Base-by-base conservation (phyloP, 805 yeast genomes). In the Sugiyamaella lignohabitans region DNA sequence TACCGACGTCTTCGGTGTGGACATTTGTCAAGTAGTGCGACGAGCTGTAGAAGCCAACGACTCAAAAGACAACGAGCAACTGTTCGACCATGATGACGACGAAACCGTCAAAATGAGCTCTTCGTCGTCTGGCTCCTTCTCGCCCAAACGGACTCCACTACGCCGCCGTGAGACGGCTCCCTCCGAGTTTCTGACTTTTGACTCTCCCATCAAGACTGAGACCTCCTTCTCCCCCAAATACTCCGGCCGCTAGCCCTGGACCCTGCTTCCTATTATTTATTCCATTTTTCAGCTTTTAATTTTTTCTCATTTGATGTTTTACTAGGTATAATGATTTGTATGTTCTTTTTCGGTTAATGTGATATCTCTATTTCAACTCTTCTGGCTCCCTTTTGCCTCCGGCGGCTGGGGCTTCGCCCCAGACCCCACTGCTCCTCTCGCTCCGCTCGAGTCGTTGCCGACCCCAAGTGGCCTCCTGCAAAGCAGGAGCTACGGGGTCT, bases 1-100 rank as follows among this genome's bases (percentile, higher is more conserved):
- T 11, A 67, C 72, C 41, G 79, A 78, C 57, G 70, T 76, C 35
- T 77, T 76, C 60, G 82, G 82, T 6, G 79, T 78, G 41, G 82
- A 78, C 57, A 66, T 77, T 29, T 72, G 75, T 52, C 68, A 75
- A 36, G 75, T 73, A 20, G 70, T 73, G 3, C 62, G 68, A 48
- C 60, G 77, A n/a, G 78, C 75, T 4, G 69, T 68, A 34, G 71
- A 64, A 38, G 55, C 53, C 4, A 27, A 24, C 22, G 42, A 63
- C 37, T 21, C 16, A 22, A 10, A 8, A 4, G n/a, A n/a, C n/a
- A n/a, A 27, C 17, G 21, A 16, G n/a, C 3, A 32, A 16, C 14
- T 19, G 21, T 18, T 14, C 27, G 22, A 35, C 17, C n/a, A 34
- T 11, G 10, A 30, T 40, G 8, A 18, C 19, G 20, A 41, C 62